Base-by-base conservation (phyloP, 345 rosid genomes). In the Gossypium thurberi region DNA sequence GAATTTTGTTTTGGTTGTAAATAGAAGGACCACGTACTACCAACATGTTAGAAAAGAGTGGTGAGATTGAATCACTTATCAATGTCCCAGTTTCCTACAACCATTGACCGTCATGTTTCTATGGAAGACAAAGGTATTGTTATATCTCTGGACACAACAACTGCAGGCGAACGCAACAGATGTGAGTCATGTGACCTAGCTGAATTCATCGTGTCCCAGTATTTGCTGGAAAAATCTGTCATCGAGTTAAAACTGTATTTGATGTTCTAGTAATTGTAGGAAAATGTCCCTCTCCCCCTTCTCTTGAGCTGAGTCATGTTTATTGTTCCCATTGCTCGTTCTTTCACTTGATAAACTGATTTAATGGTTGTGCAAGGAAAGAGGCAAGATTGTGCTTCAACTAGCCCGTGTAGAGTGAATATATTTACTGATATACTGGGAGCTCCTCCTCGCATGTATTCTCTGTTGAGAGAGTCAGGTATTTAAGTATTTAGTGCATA, bases 111-210 rank as follows among this genome's bases (percentile, higher is more conserved):
- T 5, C 40, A 11, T 37, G 43, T 25, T 47, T 47, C 13, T n/a
- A 7, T 44, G 47, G 48, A 7, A 28, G 55, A 26, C 25, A 50
- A 46, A 43, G 20, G 21, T 18, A 18, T 48, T 66, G 48, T 46
- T 67, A 66, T 75, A 67, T 67, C 47, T 55, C 18, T 15, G 33
- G 25, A 43, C 77, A 65, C 21, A 4, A 66, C 40, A 33, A 33
- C 40, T 43, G 52, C 46, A 53, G n/a, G 58, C 50, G 12, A 58
- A 25, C 56, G 48, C 33, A 58, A 62, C 28, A 44, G 70, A 51
- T 46, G 17, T 33, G 40, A 6, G 40, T 33, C 40, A 5, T 33
- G 40, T 23, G 46, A 50, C 40, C 58, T 50, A 10, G 2, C 4
- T 26, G 58, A 25, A 14, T 4, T 3, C 1, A 17, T 12, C 1